Percentiles rank a stretch among this genome's conserved stretches.
These are phyloP conservation scores for Teratosphaeria pseudoeucalypti DNA, from an alignment of 2,329 filamentous ascomycete species.

Conservation along the genomic window DNA sequence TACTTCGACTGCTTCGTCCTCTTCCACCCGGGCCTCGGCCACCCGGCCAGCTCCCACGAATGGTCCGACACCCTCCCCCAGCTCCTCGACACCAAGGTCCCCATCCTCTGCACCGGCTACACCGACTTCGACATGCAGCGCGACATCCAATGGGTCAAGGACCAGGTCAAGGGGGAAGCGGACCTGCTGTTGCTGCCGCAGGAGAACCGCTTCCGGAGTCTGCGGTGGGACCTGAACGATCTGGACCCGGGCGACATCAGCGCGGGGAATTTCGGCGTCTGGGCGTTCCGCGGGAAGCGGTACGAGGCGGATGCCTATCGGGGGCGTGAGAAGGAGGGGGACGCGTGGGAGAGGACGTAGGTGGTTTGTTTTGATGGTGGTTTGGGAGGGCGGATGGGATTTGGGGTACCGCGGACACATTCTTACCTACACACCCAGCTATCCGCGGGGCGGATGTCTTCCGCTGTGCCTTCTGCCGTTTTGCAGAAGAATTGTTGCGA, in stretches of 20 bases:
- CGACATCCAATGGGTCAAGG: constrained; percentile 80
- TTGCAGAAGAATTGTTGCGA: too few species aligned
- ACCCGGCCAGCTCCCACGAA: constrained; percentile 85
- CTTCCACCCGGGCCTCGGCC: constrained; percentile 92
- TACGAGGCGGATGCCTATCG: constrained; percentile 50
- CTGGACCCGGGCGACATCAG: constrained; percentile 87
- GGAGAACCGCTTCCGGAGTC: constrained; percentile 86
- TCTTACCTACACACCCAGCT: too few species aligned
- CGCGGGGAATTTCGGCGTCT: constrained; percentile 93
- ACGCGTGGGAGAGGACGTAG: background rate
- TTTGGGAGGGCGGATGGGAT: too few species aligned
- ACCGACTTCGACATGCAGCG: constrained; percentile 91
- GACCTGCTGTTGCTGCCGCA: constrained; percentile 85
- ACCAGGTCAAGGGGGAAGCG: constrained; percentile 80
- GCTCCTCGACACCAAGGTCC: constrained; percentile 88
- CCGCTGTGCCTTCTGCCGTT: too few species aligned
- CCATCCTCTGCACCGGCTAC: constrained; percentile 89
- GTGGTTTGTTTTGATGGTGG: too few species aligned
- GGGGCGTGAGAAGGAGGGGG: constrained; percentile 2
- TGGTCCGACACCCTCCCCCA: constrained; percentile 86
- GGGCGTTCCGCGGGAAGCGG: constrained; percentile 96
- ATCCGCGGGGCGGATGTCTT: too few species aligned
- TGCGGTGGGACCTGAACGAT: constrained; percentile 96
- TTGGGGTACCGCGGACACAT: too few species aligned
- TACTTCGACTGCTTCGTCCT: constrained; percentile 98